These are phyloP conservation scores for Solanum pimpinellifolium DNA, from an alignment of 257 asterid genomes.

Conservation along the genomic window DNA sequence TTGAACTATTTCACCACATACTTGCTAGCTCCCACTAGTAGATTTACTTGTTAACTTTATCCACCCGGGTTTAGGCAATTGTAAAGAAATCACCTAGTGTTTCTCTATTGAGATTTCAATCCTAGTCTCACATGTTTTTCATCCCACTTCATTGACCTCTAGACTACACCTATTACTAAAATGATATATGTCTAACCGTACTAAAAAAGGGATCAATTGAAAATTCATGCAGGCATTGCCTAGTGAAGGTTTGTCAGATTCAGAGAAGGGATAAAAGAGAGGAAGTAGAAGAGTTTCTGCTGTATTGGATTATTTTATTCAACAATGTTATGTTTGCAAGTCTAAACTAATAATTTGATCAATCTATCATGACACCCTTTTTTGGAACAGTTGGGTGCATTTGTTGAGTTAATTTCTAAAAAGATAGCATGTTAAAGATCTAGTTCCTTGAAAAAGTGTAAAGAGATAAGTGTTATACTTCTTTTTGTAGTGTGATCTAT, in stretches of 20 bases:
- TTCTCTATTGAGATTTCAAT: not conserved
- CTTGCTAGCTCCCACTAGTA: not conserved
- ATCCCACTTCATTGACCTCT: not conserved
- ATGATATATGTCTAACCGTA: not conserved
- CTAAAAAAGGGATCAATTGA: not conserved
- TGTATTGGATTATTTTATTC: not conserved
- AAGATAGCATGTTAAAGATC: not conserved
- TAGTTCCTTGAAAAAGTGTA: not conserved
- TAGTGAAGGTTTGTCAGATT: not conserved
- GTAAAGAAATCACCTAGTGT: not conserved
- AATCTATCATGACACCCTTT: not conserved
- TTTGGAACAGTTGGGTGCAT: not conserved
- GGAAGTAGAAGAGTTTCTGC: not conserved
- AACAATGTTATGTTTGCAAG: not conserved
- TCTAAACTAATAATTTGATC: not conserved
- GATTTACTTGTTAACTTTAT: not conserved
- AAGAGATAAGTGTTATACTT: not conserved
- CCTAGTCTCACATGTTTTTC: not conserved
- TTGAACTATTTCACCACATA: not conserved
- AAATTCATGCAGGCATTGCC: not conserved
- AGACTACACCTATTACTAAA: not conserved
- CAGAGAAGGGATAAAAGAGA: not conserved
- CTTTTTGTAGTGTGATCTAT: not conserved
- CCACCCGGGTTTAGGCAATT: not conserved
- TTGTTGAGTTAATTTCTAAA: not conserved